Conservation (phyloP, 2,329 filamentous ascomycete species). For the Pseudohalonectria lignicola region DNA sequence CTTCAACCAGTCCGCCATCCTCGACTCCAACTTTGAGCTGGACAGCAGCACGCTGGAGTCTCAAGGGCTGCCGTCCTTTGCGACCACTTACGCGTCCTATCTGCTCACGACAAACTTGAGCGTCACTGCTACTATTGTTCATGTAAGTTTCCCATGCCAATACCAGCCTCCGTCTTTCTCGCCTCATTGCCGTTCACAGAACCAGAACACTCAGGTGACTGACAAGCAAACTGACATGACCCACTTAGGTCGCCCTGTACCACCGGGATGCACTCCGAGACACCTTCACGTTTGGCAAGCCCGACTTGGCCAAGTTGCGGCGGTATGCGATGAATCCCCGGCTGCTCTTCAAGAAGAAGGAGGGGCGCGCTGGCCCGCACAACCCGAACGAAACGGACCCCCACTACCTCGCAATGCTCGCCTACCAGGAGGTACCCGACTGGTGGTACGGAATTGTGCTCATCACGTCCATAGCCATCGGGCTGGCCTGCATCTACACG, state of each 20-base stretch:
- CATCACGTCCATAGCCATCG: slow-evolving; percentile 19
- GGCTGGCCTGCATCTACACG: slow-evolving; percentile 25
- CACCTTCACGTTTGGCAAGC: no score
- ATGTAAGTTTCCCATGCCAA: no score
- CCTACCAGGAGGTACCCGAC: slow-evolving; percentile 27
- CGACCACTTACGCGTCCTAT: slow-evolving; percentile 25
- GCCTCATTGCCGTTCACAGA: no score
- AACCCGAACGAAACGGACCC: slow-evolving; percentile 18
- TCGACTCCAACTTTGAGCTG: slow-evolving; percentile 25
- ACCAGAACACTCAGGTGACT: no score
- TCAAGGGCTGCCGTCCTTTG: slow-evolving; percentile 28
- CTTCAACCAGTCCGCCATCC: slow-evolving; percentile 30
- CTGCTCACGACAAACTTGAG: slow-evolving; percentile 31
- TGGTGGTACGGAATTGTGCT: slow-evolving; percentile 29
- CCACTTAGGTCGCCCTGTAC: no score
- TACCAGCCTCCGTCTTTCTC: no score
- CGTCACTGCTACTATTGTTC: slow-evolving; percentile 30
- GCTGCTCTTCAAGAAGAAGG: no score
- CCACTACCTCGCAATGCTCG: slow-evolving; percentile 28
- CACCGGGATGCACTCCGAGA: no score
- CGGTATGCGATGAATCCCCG: no score
- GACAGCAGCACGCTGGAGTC: slow-evolving; percentile 18
- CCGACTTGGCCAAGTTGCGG: no score
- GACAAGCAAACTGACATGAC: no score
- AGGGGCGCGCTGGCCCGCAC: no score